phyloP scores from a whole-genome alignment of 805 yeast species.

The Saccharomyces mikatae region DNA sequence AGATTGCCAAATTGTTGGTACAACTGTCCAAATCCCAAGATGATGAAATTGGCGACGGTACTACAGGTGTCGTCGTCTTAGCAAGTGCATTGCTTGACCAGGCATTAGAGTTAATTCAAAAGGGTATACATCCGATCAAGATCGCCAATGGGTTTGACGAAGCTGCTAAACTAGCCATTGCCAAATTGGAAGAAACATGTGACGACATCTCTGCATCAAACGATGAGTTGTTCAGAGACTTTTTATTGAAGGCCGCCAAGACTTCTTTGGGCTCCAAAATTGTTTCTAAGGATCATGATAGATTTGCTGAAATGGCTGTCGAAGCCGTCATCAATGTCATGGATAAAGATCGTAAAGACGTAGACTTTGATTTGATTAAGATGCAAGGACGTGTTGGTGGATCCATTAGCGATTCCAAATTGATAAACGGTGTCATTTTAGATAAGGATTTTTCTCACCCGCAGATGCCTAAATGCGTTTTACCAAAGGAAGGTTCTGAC shows the following conservation, averaged over 20 bases:
- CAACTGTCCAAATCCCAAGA: constrained; percentile 93
- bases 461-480: constrained; percentile 82
- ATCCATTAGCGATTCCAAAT: constrained; percentile 70
- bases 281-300: constrained; percentile 87
- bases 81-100: constrained; percentile 93
- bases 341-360: constrained; percentile 86
- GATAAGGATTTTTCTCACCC: constrained; percentile 98
- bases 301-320: constrained; percentile 94
- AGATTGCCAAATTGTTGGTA: constrained; percentile 90
- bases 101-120: constrained; percentile 87
- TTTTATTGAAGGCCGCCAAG: constrained; percentile 82
- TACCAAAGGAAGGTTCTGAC: constrained; percentile 27
- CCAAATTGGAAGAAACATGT: constrained; percentile 64
- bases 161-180: constrained; percentile 87
- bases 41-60: constrained; percentile 98
- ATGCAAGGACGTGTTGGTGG: constrained; percentile 97
- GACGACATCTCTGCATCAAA: constrained; percentile 46
- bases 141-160: constrained; percentile 96
- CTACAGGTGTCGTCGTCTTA: constrained; percentile 95
- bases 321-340: constrained; percentile 91
- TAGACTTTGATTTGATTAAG: constrained; percentile 92
- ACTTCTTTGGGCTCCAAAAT: constrained; percentile 93
- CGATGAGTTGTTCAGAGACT: constrained; percentile 30
- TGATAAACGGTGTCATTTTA: constrained; percentile 84
- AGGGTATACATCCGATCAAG: constrained; percentile 95